Evolutionary conservation across 257 asterid genomes (phyloP).

Genomic region (Cinchona pubescens): DNA sequence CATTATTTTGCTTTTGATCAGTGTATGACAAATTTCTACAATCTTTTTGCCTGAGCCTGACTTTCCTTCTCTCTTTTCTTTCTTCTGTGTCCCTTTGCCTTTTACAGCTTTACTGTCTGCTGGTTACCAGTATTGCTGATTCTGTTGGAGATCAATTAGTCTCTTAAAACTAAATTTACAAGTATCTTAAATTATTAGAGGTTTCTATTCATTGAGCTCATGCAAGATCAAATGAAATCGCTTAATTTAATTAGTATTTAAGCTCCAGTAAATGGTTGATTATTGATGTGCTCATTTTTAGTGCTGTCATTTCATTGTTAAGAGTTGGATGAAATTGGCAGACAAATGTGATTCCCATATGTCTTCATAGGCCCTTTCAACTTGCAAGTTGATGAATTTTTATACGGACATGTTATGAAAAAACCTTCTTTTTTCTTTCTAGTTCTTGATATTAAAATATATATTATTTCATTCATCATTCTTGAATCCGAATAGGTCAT

Average conservation of each 20-base stretch:
- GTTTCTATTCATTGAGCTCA: neutral
- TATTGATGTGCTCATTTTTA: constrained; percentile 1
- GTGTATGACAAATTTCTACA: constrained; percentile 12
- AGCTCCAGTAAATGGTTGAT: neutral
- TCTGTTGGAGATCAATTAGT: neutral
- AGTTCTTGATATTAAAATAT: neutral
- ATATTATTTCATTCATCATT: neutral
- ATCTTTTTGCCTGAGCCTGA: neutral
- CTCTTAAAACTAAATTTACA: neutral
- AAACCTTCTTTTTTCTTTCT: neutral
- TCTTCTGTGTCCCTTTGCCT: neutral
- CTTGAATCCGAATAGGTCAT: neutral
- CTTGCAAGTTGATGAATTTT: constrained; percentile 21
- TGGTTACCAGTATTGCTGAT: neutral
- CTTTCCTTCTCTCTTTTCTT: neutral
- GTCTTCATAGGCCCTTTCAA: constrained; percentile 18
- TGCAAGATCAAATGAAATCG: neutral
- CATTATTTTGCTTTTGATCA: constrained; percentile 22
- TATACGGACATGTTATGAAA: constrained; percentile 16
- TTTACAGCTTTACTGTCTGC: constrained; percentile 13
- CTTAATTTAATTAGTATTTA: neutral
- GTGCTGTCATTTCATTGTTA: constrained; percentile 61
- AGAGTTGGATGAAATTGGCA: constrained; percentile 44
- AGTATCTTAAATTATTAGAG: neutral
- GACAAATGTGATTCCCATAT: constrained; percentile 34